A percentile compares a stretch with the other conserved stretches of the same genome.
phyloP scores from a whole-genome alignment of 2,329 filamentous ascomycete genomes.

The Penicillium italicum region DNA sequence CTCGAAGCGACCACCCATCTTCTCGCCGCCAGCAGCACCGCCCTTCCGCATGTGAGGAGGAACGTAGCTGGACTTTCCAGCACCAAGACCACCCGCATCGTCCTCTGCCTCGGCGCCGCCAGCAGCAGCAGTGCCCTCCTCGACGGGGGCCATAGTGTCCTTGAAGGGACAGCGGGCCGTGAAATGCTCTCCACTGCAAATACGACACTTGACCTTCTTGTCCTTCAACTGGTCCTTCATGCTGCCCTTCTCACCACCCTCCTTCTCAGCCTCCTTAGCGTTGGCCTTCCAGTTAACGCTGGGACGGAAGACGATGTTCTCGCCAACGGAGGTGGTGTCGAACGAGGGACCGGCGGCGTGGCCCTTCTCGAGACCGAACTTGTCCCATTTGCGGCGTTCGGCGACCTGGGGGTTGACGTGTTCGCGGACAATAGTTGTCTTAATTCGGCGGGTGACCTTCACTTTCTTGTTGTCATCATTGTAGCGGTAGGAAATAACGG shows the following conservation, averaged over 20 bases:
- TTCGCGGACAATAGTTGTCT: constrained; percentile 85
- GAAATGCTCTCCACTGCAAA: constrained; percentile 98
- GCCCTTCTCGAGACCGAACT: constrained; percentile 88
- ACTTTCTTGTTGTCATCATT: constrained; percentile 95
- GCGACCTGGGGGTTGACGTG: constrained; percentile 95
- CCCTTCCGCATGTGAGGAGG: constrained; percentile 84
- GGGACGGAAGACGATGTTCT: constrained; percentile 97
- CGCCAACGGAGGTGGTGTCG: constrained; percentile 88
- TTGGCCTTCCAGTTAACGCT: constrained; percentile 91
- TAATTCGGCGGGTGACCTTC: constrained; percentile 94
- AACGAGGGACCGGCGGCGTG: constrained; percentile 76
- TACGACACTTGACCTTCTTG: constrained; percentile 99
- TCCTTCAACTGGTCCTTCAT: constrained; percentile 76
- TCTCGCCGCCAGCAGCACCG: constrained; percentile 61
- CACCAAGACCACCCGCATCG: constrained; percentile 57
- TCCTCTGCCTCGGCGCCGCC: constrained; percentile 47
- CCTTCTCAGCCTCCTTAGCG: constrained; percentile 65
- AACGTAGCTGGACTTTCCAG: constrained; percentile 80
- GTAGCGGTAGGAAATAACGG: constrained; percentile 81
- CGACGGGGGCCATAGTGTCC: constrained; percentile 86
- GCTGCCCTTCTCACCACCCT: constrained; percentile 54
- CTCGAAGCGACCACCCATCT: constrained; percentile 91
- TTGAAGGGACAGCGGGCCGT: constrained; percentile 99
- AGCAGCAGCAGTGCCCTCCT: constrained; percentile 40
- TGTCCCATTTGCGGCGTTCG: constrained; percentile 86